phyloP scores from a whole-genome alignment of 2,329 filamentous ascomycete genomes.

The Aspergillus sp. region DNA sequence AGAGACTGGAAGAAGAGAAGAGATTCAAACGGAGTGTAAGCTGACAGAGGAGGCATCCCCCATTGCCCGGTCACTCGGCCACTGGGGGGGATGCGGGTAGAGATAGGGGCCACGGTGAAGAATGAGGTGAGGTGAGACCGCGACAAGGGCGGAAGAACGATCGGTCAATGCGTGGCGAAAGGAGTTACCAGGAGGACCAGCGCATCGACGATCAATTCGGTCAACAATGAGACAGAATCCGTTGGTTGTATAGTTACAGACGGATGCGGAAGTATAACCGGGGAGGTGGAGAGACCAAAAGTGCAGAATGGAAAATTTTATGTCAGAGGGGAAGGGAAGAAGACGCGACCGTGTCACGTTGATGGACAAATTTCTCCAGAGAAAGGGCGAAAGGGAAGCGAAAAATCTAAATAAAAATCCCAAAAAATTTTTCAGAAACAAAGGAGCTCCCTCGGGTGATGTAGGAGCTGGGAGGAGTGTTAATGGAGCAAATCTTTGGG shows the following conservation, averaged over 20 bases:
- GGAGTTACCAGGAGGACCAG: neutral
- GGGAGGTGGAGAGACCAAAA: constrained; percentile 16
- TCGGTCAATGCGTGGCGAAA: constrained; percentile 1
- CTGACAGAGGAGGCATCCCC: constrained; percentile 59
- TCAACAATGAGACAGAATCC: constrained; percentile 1
- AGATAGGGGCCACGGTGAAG: constrained; percentile 38
- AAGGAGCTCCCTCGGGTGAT: neutral
- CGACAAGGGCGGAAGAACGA: neutral
- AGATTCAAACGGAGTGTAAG: constrained; percentile 82
- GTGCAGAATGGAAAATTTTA: constrained; percentile 15
- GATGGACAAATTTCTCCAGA: neutral
- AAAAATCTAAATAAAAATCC: neutral
- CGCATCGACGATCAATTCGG: neutral
- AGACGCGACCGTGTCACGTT: constrained; percentile 6
- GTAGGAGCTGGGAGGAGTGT: neutral
- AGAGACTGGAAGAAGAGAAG: constrained; percentile 81
- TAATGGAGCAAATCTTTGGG: neutral
- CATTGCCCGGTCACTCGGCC: constrained; percentile 40
- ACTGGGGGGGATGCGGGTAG: constrained; percentile 30
- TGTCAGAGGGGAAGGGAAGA: constrained; percentile 5
- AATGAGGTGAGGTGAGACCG: constrained; percentile 9
- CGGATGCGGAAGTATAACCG: constrained; percentile 13
- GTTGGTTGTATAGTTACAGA: neutral
- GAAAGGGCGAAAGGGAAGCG: neutral
- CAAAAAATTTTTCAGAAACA: neutral